Percentiles rank a stretch among this genome's conserved stretches.
Conservation (phyloP, 192 early-diverging fungal species). For the Podila clonocystis region DNA sequence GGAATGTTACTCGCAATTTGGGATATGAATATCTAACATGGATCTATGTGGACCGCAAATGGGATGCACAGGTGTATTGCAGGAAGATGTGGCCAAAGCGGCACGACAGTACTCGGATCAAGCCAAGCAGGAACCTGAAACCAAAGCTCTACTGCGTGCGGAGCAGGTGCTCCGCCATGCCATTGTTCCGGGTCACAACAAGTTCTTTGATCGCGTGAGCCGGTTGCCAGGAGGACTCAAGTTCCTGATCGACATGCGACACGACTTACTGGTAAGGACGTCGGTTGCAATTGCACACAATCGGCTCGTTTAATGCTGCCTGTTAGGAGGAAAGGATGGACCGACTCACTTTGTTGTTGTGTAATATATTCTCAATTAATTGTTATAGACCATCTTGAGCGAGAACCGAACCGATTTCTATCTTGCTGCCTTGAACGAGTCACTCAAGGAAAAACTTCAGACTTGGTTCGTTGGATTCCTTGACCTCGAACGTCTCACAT, state of each 20-base stretch:
- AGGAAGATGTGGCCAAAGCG: conserved; percentile 45
- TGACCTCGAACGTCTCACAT: conserved; percentile 84
- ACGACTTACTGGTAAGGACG: conserved; percentile 71
- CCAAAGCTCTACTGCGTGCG: conserved; percentile 49
- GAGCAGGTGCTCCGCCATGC: conserved; percentile 72
- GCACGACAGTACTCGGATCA: conserved; percentile 35
- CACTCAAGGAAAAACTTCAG: conserved; percentile 73
- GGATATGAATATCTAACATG: background rate
- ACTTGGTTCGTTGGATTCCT: conserved; percentile 82
- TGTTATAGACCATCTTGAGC: conserved; percentile 16
- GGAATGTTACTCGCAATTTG: background rate
- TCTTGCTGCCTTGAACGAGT: conserved; percentile 68
- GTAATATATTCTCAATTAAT: background rate
- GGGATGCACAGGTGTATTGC: conserved; percentile 45
- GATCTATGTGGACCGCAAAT: background rate
- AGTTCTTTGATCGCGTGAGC: conserved; percentile 82
- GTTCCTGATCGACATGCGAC: conserved; percentile 82
- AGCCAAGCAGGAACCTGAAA: conserved; percentile 21
- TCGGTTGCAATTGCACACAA: background rate
- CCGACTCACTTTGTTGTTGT: background rate
- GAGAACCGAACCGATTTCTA: conserved; percentile 56
- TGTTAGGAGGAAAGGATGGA: background rate
- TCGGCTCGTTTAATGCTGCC: background rate
- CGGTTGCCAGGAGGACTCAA: conserved; percentile 81
- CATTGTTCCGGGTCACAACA: conserved; percentile 73